Evolutionary conservation across 345 rosid species (phyloP).

Genomic region (Ceriops tagal): DNA sequence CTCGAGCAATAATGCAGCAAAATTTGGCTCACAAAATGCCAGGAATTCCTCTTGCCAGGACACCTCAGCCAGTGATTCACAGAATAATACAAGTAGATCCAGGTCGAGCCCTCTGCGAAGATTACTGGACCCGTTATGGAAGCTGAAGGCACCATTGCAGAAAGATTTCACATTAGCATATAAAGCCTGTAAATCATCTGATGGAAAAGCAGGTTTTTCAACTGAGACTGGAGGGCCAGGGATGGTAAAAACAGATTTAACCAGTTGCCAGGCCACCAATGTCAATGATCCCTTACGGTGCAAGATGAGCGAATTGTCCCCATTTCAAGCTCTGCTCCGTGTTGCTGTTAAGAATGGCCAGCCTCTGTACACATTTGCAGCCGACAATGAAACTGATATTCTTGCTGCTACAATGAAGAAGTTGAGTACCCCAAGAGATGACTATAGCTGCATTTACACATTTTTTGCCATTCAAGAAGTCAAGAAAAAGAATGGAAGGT

Average conservation of each 20-base stretch:
- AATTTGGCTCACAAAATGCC: conserved; percentile 35
- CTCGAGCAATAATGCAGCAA: conserved; percentile 34
- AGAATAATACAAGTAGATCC: conserved; percentile 43
- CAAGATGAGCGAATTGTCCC: conserved; percentile 36
- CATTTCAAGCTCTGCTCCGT: conserved; percentile 75
- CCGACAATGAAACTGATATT: conserved; percentile 60
- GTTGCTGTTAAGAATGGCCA: conserved; percentile 79
- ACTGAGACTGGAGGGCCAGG: conserved; percentile 29
- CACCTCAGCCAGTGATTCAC: conserved; percentile 25
- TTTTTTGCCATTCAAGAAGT: conserved; percentile 70
- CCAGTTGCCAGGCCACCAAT: conserved; percentile 31
- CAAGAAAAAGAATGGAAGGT: conserved; percentile 66
- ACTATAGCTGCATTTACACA: conserved; percentile 56
- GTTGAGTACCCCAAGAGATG: conserved; percentile 34
- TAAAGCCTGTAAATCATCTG: conserved; percentile 22
- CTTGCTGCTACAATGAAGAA: conserved; percentile 71
- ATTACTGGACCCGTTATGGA: conserved; percentile 70
- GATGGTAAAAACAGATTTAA: conserved; percentile 39
- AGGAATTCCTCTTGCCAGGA: conserved; percentile 39
- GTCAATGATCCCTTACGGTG: conserved; percentile 28
- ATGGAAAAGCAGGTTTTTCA: conserved; percentile 2
- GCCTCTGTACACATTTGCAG: conserved; percentile 81
- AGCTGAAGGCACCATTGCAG: conserved; percentile 49
- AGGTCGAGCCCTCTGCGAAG: conserved; percentile 84
- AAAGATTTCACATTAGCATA: conserved; percentile 32